Evolutionary conservation across 2,329 filamentous ascomycete species (phyloP), one percentile per base, ranked within the genome.

Genomic region (Stagonosporopsis tanaceti): DNA sequence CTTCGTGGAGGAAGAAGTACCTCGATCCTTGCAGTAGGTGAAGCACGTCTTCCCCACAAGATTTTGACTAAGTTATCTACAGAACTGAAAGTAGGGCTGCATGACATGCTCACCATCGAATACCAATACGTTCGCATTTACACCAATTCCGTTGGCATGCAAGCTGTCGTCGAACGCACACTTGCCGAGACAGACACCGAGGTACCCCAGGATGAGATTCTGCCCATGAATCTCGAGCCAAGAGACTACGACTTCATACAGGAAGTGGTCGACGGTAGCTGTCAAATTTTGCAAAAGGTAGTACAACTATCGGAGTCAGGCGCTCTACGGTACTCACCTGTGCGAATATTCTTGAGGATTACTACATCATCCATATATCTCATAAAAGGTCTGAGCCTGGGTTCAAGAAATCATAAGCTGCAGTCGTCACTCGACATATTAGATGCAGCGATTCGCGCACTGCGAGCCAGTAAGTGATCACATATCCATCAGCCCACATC

Each of bases 301-400:
- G 79, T 76, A 0, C 76, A 81, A 38, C 75, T 86, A 1, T 79
- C 79, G 2, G 79, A 84, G 25, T 76, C 73, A 2, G 76, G 75
- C 0, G 72, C 71, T 6, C 72, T 86, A n/a, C 77, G 80, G 3
- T 85, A 82, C 60, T 82, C 79, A 0, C 84, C 84, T 0, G 81
- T 84, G 2, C 76, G 83, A 17, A 81, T 85, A 14, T 84, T 84
- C 51, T 70, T 85, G 2, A 80, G 83, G 24, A 80, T 85, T 42
- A 84, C 81, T 2, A 83, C 81, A 2, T 81, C 82, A 0, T 85
- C 83, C 0, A 83, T 86, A 5, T 84, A 85, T 53, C 72, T 85
- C 3, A 79, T 85, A 63, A 80, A 80, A 63, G 81, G 81, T 0
- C 65, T 84, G 14, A 84, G 81, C 55, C 50, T 84, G 35, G 82